Evolutionary conservation across 2,329 filamentous ascomycete genomes (phyloP), one percentile per base, ranked within the genome.

Genomic region (Westerdykella aurantiaca): DNA sequence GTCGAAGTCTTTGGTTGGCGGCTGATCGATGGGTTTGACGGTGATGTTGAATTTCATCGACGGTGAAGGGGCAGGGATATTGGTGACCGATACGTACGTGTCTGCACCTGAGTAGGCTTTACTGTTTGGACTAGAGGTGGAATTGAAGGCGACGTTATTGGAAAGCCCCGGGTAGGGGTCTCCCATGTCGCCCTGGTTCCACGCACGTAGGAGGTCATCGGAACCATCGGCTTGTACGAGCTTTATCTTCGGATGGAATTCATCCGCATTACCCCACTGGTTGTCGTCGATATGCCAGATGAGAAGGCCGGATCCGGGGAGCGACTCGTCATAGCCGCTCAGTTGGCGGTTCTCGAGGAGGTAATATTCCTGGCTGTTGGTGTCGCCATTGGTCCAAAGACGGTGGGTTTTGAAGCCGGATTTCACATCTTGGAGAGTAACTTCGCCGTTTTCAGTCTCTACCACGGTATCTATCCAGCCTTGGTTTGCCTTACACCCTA

Each of bases 281-380:
- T 22, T 31, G 14, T 56, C 50, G 29, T 58, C 54, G 29, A 60
- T 49, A 25, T 60, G 57, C 57, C 52, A 60, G 14, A 58, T 46
- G 6, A 58, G 47, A 2, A 58, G 45, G 6, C 56, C 54, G 16
- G 23, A 29, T n/a, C 51, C 55, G 9, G 54, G 55, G 11, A 58
- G 47, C 13, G 44, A 53, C 14, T 40, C 40, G 34, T 60, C 55
- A 31, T 46, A 55, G 10, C 50, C 52, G 17, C 41, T 50, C 5
- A 44, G 43, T 37, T 56, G 52, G 5, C 54, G 47, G 31, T 58
- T 57, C 35, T 58, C 53, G 12, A 58, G 34, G 16, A 58, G 48
- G 33, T 49, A 56, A 35, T 56, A 58, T 33, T 58, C 57, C 12
- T 45, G 21, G 37, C 50, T 50, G 21, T 17, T 40, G 2, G 41